These are phyloP conservation scores for Thielaviopsis musarum DNA, from an alignment of 2,329 filamentous ascomycete species.

Conservation along the genomic window DNA sequence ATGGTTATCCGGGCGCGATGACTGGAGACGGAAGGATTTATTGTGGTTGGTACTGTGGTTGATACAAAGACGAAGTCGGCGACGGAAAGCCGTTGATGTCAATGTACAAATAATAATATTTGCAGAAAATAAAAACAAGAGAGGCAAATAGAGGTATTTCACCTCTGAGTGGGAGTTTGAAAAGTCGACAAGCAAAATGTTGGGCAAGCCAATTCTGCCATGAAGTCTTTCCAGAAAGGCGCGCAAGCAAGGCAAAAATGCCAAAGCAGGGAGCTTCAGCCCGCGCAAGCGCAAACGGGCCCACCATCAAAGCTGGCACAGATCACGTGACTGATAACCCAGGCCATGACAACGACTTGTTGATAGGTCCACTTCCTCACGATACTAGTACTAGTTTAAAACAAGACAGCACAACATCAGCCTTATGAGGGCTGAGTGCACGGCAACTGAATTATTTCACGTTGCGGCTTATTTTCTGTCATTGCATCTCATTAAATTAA, in stretches of 20 bases:
- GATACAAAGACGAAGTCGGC: background rate
- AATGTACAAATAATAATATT: background rate
- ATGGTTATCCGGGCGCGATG: background rate
- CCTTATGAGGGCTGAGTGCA: background rate
- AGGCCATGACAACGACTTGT: no score
- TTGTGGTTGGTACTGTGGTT: background rate
- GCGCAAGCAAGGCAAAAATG: background rate
- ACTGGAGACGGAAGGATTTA: background rate
- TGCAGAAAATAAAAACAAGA: background rate
- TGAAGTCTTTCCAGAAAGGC: background rate
- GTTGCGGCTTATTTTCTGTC: background rate
- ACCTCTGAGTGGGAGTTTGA: background rate
- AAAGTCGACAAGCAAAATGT: background rate
- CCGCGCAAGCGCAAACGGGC: background rate
- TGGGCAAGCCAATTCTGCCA: background rate
- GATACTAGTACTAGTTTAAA: background rate
- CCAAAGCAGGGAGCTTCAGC: background rate
- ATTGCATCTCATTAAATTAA: background rate
- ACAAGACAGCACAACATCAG: no score
- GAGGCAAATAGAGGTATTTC: background rate
- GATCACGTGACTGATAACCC: background rate
- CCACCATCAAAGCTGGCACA: background rate
- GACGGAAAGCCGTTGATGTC: background rate
- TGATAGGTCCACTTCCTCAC: background rate
- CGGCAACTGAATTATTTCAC: background rate